Base-by-base conservation (phyloP, 1,284 basidiomycete genomes). In the Sporisorium iseilematis-ciliati region DNA sequence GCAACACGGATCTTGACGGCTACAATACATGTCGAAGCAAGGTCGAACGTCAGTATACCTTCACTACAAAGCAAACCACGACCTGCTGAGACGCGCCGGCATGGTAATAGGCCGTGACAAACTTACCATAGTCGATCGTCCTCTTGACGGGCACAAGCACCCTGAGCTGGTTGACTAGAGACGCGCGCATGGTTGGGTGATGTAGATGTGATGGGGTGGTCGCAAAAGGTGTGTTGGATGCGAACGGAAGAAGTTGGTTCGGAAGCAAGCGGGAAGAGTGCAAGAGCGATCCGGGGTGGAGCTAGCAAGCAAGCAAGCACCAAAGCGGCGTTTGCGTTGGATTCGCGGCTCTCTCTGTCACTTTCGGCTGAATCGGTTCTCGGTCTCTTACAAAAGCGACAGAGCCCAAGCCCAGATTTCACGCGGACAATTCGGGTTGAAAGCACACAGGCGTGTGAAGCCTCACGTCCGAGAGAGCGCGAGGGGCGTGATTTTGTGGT, bases 1-100 rank as follows among this genome's bases (percentile, higher is more conserved):
- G 78, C 78, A 35, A 84, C 81, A 25, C 83, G 80, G 71, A 85
- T 83, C 79, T 84, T 85, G 76, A 85, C 83, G 43, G 82, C 82
- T 78, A 65, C 29, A 6, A n/a, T 14, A 18, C n/a, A 10, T 33
- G n/a, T 33, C 25, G 4, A 18, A 38, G 20, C n/a, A 18, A 23
- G 38, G 10, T 11, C 20, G 2, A 26, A 41, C 16, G 18, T 42
- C 35, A 43, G 26, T 2, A 29, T 16, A 4, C 20, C n/a, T 14
- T 38, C 42, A 6, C 41, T 5, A 16, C 18, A 26, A 52, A n/a
- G 7, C 4, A 8, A 16, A 5, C 3, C 7, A 31, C 25, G 16
- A 31, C 23, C 21, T 21, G 20, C 38, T 12, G 35, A 38, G 5
- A 10, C 35, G 16, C 12, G 49, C 29, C 29, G 8, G 29, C 29